Evolutionary conservation across 73 alveolate genomes (phyloP), one percentile per base, ranked within the genome.

Genomic region (Paramecium sexaurelia): DNA sequence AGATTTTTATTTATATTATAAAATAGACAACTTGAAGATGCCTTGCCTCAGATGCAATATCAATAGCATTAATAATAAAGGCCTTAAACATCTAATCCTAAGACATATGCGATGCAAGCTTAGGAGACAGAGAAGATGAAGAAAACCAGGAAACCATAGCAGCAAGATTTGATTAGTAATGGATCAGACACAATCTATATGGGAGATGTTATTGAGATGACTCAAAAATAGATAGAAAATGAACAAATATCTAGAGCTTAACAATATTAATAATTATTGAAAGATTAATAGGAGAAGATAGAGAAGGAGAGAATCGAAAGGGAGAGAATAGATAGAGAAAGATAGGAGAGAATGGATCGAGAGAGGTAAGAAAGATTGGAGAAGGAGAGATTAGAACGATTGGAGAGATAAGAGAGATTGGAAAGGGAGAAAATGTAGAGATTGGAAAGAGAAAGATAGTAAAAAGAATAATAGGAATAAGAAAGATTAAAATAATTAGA

Each of bases 141-240:
- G 27, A 61, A 61, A 61, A 61, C 83, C 11, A 61, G 43, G 11
- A 61, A 61, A 61, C 83, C 83, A 61, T 29, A 61, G 7, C 47
- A 26, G 19, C 24, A 61, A 61, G 83, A 61, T 26, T 32, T 61
- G 26, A 61, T 61, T 61, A 61, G 83, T 32, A 61, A 61, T 61
- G 83, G 83, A 6, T 61, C 83, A 0, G 83, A 61, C 26, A 61
- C 83, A 29, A 61, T 61, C 0, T 61, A 29, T n/a, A 61, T 61
- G 83, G 83, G 83, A 15, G 83, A 61, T 61, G 51, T 61, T 13
- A 32, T 61, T 26, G 83, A 61, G n/a, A 61, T 61, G 83, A 61
- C 83, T 20, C 6, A 61, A 61, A 61, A 61, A 27, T 20, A 61
- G 26, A 20, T 61, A 61, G 83, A 61, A 61, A 61, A 29, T 61